Base-by-base conservation (phyloP, 2,329 filamentous ascomycete genomes). In the Fusarium mexicanum region DNA sequence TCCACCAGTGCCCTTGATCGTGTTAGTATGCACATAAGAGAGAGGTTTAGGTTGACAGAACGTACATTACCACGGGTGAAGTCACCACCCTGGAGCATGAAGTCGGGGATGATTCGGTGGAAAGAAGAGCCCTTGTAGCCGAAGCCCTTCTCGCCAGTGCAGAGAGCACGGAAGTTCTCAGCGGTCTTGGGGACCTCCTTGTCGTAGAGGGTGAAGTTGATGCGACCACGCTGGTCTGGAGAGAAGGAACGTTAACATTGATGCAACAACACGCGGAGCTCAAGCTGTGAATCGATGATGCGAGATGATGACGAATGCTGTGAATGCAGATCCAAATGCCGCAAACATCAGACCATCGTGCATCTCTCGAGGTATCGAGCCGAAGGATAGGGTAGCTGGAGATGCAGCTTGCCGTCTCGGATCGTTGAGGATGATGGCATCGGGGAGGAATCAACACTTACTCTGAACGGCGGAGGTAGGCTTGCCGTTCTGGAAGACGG, bases 71-170 rank as follows among this genome's bases (percentile, higher is more conserved):
- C 91, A 82, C 93, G 93, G 86, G 94, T 97, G 88, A 97, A 97
- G 90, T 97, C 94, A 90, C 94, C 94, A 84, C 94, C 95, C 90
- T 97, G 95, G 80, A 97, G 92, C 95, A 97, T 97, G 90, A 97
- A 97, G 67, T 94, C 85, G 79, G 93, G 93, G 85, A 97, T 97
- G 85, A 98, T 92, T 80, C 95, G 94, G 90, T 98, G 94, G 92
- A 97, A 97, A 77, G 89, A 88, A 79, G 94, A 96, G 82, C 90
- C 91, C 84, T 90, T 85, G 89, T 97, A 98, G 79, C 94, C 94
- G 84, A 93, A 92, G 81, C 93, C 94, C 86, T 94, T 91, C 88
- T 93, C 89, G 78, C 88, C 89, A 74, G 91, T 94, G 92, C 93
- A 95, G 81, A 96, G 93, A 83, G 91, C 91, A 78, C 89, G 90